Base-by-base conservation (phyloP, 768 basidiomycete species). In the Boletus rubroflammeus region DNA sequence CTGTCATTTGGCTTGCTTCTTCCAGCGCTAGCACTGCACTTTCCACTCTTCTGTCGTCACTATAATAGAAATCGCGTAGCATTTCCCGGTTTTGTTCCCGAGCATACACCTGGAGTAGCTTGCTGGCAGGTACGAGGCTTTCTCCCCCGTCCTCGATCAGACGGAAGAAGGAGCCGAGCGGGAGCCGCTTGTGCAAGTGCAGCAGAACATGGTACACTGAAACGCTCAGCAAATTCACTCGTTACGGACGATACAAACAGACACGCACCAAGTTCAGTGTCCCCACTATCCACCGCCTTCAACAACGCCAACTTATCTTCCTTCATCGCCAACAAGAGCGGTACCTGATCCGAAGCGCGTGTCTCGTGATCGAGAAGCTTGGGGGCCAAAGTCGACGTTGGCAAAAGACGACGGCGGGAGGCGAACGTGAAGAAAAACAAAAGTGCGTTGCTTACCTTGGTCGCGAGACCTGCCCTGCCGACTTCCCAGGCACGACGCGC, bases 1-100 rank as follows among this genome's bases (percentile, higher is more conserved):
- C 94, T 62, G 71, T 69, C 70, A 87, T 84, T 21, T 72, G 72
- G 3, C 78, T 75, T 7, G 92, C 88, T 69, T 98, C 97, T 41
- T 91, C 90, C 21, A 99, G 72, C 35, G 83, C 88, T 3, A 98
- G 73, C n/a, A 88, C 80, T 0, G 94, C 97, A 70, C 88, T 96
- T 67, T 98, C 97, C 14, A 92, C 87, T 43, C 95, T 80, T 50
- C 97, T 78, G 71, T 98, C 97, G 63, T 99, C 97, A 34, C 96
- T 96, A 65, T 96, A 99, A 70, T 94, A 98, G 72, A 95, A 98
- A 67, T 99, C 94, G 15, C 93, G 79, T 7, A 98, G 75, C 83
- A 98, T 88, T 58, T 92, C 91, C 47, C 89, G 78, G 66, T 96
- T 90, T 63, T 93, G 93, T 67, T 94, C 90, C 36, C 89, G 76